Percentiles rank a stretch among this genome's conserved stretches.
phyloP scores from a whole-genome alignment of 768 basidiomycete species.

The Porpolomopsis calyptriformis region DNA sequence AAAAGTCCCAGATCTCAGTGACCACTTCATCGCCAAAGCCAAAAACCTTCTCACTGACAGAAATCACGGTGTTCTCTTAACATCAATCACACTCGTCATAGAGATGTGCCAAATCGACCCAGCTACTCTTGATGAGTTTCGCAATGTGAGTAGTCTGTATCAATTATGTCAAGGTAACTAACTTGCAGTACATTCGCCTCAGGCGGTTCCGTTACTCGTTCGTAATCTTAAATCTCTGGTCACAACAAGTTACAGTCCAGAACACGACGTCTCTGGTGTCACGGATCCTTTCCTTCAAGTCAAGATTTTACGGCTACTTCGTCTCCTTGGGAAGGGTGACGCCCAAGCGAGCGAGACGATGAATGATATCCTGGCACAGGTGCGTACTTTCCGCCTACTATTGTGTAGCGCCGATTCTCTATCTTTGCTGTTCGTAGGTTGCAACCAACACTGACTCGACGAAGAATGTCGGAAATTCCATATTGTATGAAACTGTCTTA shows the following conservation, averaged over 20 bases:
- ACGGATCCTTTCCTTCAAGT: slow-evolving; percentile 94
- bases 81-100: slow-evolving; percentile 88
- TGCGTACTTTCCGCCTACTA: slow-evolving; percentile 16
- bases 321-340: slow-evolving; percentile 81
- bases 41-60: slow-evolving; percentile 89
- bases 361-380: slow-evolving; percentile 98
- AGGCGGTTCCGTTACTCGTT: slow-evolving; percentile 91
- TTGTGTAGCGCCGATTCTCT: neutral
- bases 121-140: slow-evolving; percentile 69
- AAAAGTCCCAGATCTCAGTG: slow-evolving; percentile 90
- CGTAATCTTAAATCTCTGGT: slow-evolving; percentile 90
- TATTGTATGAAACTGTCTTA: slow-evolving; percentile 94
- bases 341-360: slow-evolving; percentile 84
- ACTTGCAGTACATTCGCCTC: neutral
- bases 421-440: slow-evolving; percentile 40
- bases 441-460: slow-evolving; percentile 98
- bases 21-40: slow-evolving; percentile 82
- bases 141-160: slow-evolving; percentile 50
- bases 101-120: slow-evolving; percentile 87
- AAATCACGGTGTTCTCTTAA: slow-evolving; percentile 91
- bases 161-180: neutral
- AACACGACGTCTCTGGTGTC: slow-evolving; percentile 98
- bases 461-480: slow-evolving; percentile 97
- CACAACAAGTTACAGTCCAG: slow-evolving; percentile 94
- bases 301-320: slow-evolving; percentile 81